Evolutionary conservation across 768 basidiomycete genomes (phyloP).

Genomic region (Tricholoma sp.): DNA sequence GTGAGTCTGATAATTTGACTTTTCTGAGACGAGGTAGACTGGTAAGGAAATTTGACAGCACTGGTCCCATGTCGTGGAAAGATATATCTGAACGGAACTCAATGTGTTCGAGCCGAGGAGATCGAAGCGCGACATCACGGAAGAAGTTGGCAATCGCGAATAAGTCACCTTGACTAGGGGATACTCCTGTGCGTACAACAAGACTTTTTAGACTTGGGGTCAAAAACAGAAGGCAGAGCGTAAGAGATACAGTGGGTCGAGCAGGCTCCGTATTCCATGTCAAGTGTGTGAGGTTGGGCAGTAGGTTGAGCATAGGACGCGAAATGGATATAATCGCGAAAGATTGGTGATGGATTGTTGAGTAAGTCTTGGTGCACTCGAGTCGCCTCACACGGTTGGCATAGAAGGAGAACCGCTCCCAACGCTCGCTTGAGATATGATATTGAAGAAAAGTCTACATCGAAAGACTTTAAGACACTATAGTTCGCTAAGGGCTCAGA

Average conservation of each 20-base stretch:
- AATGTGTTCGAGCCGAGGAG: constrained; percentile 7
- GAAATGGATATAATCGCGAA: constrained; percentile 8
- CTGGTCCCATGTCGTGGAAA: constrained; percentile 8
- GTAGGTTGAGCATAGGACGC: constrained; percentile 8
- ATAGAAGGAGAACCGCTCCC: constrained; percentile 17
- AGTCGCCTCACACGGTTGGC: constrained; percentile 18
- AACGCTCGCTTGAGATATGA: constrained; percentile 12
- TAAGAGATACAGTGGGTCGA: constrained; percentile 6
- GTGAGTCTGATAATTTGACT: constrained; percentile 4
- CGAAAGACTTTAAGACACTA: background rate
- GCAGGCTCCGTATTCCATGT: constrained; percentile 9
- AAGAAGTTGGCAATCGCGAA: constrained; percentile 12
- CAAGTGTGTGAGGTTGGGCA: constrained; percentile 14
- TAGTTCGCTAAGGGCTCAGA: background rate
- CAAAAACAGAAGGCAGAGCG: constrained; percentile 9
- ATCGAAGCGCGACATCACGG: constrained; percentile 7
- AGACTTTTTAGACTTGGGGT: constrained; percentile 7
- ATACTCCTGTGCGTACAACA: constrained; percentile 5
- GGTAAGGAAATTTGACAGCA: constrained; percentile 5
- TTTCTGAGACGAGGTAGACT: constrained; percentile 11
- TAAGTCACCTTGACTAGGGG: constrained; percentile 4
- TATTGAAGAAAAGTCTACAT: constrained; percentile 8
- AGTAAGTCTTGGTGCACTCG: constrained; percentile 10
- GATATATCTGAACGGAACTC: constrained; percentile 6
- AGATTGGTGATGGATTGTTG: constrained; percentile 4